A percentile compares a stretch with the other conserved stretches of the same genome.
Evolutionary conservation across 805 yeast species (phyloP).

Genomic region (Teunomyces pallodes): DNA sequence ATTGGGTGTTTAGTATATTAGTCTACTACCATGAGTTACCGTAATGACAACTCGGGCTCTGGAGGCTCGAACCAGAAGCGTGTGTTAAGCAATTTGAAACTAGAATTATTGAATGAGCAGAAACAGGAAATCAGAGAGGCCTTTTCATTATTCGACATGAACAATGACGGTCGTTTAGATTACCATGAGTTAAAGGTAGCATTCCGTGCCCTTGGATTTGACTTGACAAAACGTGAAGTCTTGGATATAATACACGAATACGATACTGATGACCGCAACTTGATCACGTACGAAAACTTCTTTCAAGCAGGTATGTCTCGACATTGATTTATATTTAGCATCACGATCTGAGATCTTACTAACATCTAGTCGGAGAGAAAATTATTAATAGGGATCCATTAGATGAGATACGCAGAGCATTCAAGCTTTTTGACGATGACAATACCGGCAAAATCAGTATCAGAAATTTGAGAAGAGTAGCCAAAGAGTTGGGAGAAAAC

Average conservation of each 20-base stretch:
- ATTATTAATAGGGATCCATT: constrained; percentile 88
- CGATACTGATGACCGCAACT: constrained; percentile 69
- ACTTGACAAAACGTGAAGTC: constrained; percentile 71
- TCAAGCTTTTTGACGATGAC: constrained; percentile 84
- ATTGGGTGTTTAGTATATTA: not conserved
- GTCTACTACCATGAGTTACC: not conserved
- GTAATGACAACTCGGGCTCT: not conserved
- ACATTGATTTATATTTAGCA: too few species aligned
- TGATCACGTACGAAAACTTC: constrained; percentile 80
- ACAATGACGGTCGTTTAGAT: constrained; percentile 84
- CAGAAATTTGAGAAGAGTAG: constrained; percentile 80
- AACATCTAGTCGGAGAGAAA: constrained; percentile 63
- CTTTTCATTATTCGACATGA: constrained; percentile 86
- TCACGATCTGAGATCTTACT: constrained; percentile 13
- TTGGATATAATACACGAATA: constrained; percentile 75
- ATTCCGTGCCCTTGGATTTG: constrained; percentile 89
- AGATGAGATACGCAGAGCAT: constrained; percentile 89
- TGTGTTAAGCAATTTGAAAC: constrained; percentile 45
- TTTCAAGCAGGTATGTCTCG: constrained; percentile 59
- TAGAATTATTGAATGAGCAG: constrained; percentile 79
- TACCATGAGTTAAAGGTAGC: constrained; percentile 95
- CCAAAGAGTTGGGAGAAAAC: constrained; percentile 90
- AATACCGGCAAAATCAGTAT: constrained; percentile 79
- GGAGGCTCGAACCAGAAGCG: constrained; percentile 12
- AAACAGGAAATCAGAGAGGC: constrained; percentile 92